Base-by-base conservation (phyloP, 2,329 filamentous ascomycete species). In the Colletotrichum sp. region DNA sequence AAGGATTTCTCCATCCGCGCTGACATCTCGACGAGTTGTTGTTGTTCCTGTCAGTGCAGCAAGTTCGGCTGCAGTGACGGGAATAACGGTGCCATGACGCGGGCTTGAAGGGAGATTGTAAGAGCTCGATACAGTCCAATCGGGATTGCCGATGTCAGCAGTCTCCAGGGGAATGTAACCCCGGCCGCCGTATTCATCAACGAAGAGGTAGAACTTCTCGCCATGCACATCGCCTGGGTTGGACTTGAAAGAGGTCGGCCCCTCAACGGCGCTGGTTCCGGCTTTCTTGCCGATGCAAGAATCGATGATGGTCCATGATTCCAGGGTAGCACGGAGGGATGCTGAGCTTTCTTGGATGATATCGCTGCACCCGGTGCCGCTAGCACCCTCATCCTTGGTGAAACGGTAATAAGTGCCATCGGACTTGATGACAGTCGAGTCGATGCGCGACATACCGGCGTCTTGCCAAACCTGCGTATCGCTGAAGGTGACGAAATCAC, bases 121-220 rank as follows among this genome's bases (percentile, higher is more conserved):
- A 0, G 81, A 84, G 7, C 78, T 77, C 0, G 89, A 86, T 1
- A 90, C 84, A 49, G 83, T 86, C 89, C 89, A 90, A 8, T 80
- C 74, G 0, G 89, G 89, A 15, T 86, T 87, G 13, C 86, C 83
- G 60, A 91, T 87, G 64, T 91, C 85, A 1, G 79, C 77, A 0
- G 89, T 90, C 81, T 89, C 88, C 1, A 91, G 84, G 0, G 89
- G 89, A 13, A 91, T 87, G 78, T 91, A 91, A 1, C 89, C 89
- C 5, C 89, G 85, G 5, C 85, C 86, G 3, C 80, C 83, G 71
- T 90, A 91, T 77, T 91, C 89, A 62, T 91, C 89, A 0, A 90
- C 88, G 62, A 91, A 90, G 1, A 91, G 86, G 77, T 90, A 91
- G 78, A 86, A 91, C 79, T 89, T 90, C 18, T 89, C 84, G 10